A percentile compares a stretch with the other conserved stretches of the same genome.
Evolutionary conservation across 2,329 filamentous ascomycete genomes (phyloP).

Genomic region (Diaporthe ilicicola): DNA sequence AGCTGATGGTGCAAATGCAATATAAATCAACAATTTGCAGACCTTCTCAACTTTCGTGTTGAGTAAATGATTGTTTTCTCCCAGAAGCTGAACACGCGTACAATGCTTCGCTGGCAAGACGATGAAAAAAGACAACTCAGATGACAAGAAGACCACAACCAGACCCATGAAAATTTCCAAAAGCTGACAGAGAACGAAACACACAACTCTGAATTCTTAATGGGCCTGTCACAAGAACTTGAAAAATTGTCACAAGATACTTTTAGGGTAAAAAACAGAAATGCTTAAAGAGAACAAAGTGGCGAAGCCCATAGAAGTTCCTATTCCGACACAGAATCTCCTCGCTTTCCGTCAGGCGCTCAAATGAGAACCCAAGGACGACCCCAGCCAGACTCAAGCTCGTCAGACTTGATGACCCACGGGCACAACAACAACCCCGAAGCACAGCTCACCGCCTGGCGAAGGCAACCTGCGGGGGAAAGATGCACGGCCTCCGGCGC

Average conservation of each 20-base stretch:
- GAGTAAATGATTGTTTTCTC: not conserved
- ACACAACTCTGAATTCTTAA: no score
- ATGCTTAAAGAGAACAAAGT: not conserved
- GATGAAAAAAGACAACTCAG: not conserved
- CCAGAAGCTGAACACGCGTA: not conserved
- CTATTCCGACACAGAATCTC: no score
- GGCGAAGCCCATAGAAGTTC: not conserved
- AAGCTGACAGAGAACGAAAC: not conserved
- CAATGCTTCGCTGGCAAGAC: not conserved
- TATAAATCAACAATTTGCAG: not conserved
- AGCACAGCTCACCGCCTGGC: not conserved
- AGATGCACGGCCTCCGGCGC: conserved; percentile 6
- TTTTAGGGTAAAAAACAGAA: no score
- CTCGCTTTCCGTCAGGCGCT: no score
- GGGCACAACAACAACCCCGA: not conserved
- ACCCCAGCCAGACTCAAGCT: not conserved
- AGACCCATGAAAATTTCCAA: not conserved
- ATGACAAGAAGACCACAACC: not conserved
- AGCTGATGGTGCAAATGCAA: not conserved
- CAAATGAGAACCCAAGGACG: no score
- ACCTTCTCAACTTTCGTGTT: no score
- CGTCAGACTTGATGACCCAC: not conserved
- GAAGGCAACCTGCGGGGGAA: not conserved
- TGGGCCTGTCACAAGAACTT: no score
- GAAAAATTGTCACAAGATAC: no score